phyloP scores from a whole-genome alignment of 169 alveolate species.

The Amoebophrya sp. region DNA sequence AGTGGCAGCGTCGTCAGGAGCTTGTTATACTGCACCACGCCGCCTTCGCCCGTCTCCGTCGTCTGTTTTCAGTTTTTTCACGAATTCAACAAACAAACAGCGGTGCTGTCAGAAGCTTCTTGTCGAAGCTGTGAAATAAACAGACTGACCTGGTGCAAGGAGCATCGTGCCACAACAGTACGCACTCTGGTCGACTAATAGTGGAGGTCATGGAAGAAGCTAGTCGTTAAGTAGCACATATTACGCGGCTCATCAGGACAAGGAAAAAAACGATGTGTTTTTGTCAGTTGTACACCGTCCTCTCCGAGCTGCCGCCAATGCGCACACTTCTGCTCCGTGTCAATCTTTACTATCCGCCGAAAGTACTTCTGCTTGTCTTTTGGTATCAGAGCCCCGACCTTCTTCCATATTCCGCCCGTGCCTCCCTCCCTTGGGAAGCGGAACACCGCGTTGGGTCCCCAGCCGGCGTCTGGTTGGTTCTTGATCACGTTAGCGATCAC shows the following conservation, averaged over 20 bases:
- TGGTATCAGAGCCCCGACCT: constrained; percentile 20
- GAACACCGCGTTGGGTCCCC: constrained; percentile 41
- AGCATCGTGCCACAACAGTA: no score
- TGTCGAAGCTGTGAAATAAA: no score
- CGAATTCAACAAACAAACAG: no score
- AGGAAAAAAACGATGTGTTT: no score
- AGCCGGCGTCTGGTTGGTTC: constrained; percentile 27
- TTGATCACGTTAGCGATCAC: constrained; percentile 19
- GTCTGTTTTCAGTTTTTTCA: no score
- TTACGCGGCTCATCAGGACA: no score
- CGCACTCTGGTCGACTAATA: no score
- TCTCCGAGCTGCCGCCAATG: background rate
- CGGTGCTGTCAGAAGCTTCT: no score
- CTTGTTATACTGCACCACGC: background rate
- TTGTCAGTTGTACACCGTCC: background rate
- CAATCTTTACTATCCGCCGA: background rate
- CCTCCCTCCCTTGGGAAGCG: constrained; percentile 17
- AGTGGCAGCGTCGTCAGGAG: constrained; percentile 19
- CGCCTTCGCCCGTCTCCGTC: background rate
- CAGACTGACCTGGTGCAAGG: no score
- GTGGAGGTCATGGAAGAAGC: no score
- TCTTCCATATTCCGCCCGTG: constrained; percentile 37
- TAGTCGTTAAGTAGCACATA: no score
- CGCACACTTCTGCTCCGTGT: background rate
- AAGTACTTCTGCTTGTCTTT: background rate